Conservation (phyloP, 345 rosid species). For the Lepidium africanum region DNA sequence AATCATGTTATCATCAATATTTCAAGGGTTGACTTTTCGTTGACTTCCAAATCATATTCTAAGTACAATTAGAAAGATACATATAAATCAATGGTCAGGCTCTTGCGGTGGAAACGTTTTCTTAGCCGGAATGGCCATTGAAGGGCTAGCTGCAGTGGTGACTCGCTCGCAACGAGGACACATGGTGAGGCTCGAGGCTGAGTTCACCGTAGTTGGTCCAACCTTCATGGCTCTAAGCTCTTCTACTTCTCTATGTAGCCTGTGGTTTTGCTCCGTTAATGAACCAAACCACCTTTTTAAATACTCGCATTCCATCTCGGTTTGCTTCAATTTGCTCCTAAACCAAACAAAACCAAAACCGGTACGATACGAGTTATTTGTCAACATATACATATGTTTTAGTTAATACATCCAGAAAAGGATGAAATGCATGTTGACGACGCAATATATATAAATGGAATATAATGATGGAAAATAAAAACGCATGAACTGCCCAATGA, state of each 20-base stretch:
- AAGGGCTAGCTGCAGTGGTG: constrained; percentile 36
- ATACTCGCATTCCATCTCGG: constrained; percentile 92
- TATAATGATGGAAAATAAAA: neutral
- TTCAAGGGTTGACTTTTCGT: neutral
- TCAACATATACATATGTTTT: neutral
- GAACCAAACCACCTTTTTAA: constrained; percentile 92
- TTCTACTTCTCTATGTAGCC: constrained; percentile 86
- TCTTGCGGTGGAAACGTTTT: constrained; percentile 11
- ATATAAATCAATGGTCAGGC: constrained; percentile 1
- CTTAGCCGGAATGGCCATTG: constrained; percentile 4
- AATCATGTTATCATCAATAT: neutral
- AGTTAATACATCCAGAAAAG: neutral
- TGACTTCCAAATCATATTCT: neutral
- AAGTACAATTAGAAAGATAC: neutral
- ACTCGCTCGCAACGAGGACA: constrained; percentile 93
- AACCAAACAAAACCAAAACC: constrained; percentile 27
- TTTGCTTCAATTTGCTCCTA: constrained; percentile 97
- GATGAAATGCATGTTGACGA: constrained; percentile 12
- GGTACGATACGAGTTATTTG: neutral
- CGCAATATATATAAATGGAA: neutral
- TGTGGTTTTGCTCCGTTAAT: constrained; percentile 81
- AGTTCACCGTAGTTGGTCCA: constrained; percentile 48
- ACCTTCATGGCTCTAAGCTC: constrained; percentile 86
- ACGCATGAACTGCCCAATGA: constrained; percentile 24
- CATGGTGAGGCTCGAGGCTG: constrained; percentile 74